Percentiles rank a stretch among this genome's conserved stretches.
These are phyloP conservation scores for Paracamarosporium sp. DNA, from an alignment of 2,329 filamentous ascomycete species.

Conservation along the genomic window DNA sequence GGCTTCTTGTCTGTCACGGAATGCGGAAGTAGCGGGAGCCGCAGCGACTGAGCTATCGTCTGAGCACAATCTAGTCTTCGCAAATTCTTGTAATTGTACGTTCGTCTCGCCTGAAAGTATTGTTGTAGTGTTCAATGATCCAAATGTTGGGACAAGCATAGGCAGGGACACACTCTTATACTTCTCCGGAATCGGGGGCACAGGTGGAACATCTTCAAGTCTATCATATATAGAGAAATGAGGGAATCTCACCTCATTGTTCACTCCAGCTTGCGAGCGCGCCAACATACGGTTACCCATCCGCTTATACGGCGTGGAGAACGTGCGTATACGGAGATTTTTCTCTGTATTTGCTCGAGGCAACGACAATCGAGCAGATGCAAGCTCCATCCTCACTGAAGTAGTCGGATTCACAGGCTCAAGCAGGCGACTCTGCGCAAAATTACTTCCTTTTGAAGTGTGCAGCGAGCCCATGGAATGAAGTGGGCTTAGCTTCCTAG, in stretches of 20 bases:
- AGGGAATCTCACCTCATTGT: slow-evolving; percentile 43
- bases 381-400: slow-evolving; percentile 8
- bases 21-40: background rate
- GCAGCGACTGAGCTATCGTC: background rate
- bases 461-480: background rate
- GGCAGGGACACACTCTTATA: slow-evolving; percentile 26
- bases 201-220: slow-evolving; percentile 29
- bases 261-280: slow-evolving; percentile 22
- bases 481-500: slow-evolving; percentile 10
- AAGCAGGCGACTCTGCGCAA: slow-evolving; percentile 21
- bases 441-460: slow-evolving; percentile 6
- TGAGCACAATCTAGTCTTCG: background rate
- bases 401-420: slow-evolving; percentile 23
- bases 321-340: slow-evolving; percentile 24
- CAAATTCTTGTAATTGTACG: background rate
- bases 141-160: slow-evolving; percentile 1
- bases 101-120: background rate
- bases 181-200: slow-evolving; percentile 31
- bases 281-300: slow-evolving; percentile 29
- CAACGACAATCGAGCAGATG: slow-evolving; percentile 9
- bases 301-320: slow-evolving; percentile 27
- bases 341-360: slow-evolving; percentile 23
- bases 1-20: background rate
- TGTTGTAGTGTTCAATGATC: background rate
- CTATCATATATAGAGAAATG: slow-evolving; percentile 36